Conservation (phyloP, 2,329 filamentous ascomycete species). For the Canariomyces notabilis region DNA sequence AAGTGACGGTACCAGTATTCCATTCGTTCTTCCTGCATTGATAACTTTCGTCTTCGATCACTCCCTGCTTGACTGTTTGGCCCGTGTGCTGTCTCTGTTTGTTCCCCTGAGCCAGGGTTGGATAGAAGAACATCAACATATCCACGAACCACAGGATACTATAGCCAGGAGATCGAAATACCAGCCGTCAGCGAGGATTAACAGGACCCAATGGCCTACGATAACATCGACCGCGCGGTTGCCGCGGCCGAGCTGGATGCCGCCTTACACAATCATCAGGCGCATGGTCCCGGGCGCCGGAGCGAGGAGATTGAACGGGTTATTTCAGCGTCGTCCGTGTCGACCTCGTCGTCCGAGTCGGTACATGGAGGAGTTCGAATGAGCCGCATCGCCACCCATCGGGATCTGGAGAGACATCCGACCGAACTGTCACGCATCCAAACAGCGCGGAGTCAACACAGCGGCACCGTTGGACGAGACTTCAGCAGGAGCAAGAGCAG, state of each 20-base stretch:
- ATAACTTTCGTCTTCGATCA: too few relatives aligned
- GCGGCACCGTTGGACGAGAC: slow-evolving; percentile 61
- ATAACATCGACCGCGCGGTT: slow-evolving; percentile 52
- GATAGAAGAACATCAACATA: neutral
- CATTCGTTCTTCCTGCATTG: slow-evolving; percentile 1
- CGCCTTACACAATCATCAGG: slow-evolving; percentile 26
- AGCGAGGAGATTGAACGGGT: slow-evolving; percentile 58
- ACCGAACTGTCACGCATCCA: slow-evolving; percentile 68
- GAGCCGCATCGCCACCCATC: slow-evolving; percentile 58
- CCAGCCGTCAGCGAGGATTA: neutral
- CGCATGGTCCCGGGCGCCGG: slow-evolving; percentile 32
- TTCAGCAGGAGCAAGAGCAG: slow-evolving; percentile 40
- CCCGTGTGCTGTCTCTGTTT: neutral
- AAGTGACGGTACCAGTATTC: slow-evolving; percentile 2
- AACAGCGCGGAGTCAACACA: slow-evolving; percentile 66
- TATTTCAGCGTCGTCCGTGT: slow-evolving; percentile 47
- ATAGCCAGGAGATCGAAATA: neutral
- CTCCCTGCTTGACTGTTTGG: too few relatives aligned
- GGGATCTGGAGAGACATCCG: slow-evolving; percentile 63
- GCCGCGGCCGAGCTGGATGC: slow-evolving; percentile 52
- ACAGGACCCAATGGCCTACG: slow-evolving; percentile 35
- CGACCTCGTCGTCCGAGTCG: slow-evolving; percentile 44
- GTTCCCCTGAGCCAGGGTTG: neutral
- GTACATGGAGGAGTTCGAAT: slow-evolving; percentile 40
- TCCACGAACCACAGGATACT: neutral